phyloP scores from a whole-genome alignment of 371 early-diverging fungal species.

The Nematocida sp. region DNA sequence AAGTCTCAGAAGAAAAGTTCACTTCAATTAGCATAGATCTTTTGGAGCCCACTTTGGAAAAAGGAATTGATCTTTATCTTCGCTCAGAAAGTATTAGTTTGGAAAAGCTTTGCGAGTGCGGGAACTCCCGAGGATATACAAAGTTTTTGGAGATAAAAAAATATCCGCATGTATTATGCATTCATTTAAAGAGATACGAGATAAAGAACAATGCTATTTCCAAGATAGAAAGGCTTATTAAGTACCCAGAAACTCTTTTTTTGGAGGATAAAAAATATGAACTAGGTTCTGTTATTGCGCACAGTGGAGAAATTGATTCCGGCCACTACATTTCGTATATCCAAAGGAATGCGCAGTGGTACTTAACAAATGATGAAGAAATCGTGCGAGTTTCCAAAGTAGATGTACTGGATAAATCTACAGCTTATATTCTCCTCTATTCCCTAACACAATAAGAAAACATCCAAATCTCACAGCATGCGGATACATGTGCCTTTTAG shows the following conservation, averaged over 20 bases:
- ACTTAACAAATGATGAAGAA: constrained; percentile 55
- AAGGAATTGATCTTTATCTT: constrained; percentile 10
- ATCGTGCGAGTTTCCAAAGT: constrained; percentile 23
- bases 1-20: constrained; percentile 19
- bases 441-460: background rate
- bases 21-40: constrained; percentile 40
- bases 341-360: constrained; percentile 45
- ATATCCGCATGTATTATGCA: constrained; percentile 35
- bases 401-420: constrained; percentile 30
- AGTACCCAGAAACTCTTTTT: constrained; percentile 15
- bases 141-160: constrained; percentile 28
- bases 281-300: constrained; percentile 42
- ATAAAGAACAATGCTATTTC: constrained; percentile 12
- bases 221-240: constrained; percentile 47
- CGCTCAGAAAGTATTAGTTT: constrained; percentile 2
- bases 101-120: constrained; percentile 27
- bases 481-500: too few species aligned
- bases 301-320: constrained; percentile 50
- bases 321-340: constrained; percentile 58
- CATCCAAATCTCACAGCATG: too few species aligned
- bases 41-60: background rate
- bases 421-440: constrained; percentile 45
- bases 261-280: constrained; percentile 9
- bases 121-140: background rate
- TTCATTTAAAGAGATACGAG: constrained; percentile 57